phyloP scores from a whole-genome alignment of 1,284 basidiomycete species.

The Golubevia pallescens region DNA sequence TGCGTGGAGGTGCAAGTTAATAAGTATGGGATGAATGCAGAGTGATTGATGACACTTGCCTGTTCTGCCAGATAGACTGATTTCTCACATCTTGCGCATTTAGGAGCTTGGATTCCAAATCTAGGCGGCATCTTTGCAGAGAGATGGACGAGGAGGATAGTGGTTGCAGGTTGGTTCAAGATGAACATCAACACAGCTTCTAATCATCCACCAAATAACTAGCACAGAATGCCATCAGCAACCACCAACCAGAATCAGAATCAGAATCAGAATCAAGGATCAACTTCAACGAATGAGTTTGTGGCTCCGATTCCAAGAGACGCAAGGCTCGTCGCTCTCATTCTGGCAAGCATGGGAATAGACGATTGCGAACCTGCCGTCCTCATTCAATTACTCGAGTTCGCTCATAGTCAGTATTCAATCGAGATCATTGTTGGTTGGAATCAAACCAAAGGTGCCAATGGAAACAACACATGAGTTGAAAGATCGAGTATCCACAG shows the following conservation, averaged over 20 bases:
- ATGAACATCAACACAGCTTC: too few species aligned
- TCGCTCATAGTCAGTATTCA: constrained; percentile 41
- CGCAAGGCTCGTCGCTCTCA: constrained; percentile 55
- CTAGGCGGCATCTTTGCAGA: constrained; percentile 14
- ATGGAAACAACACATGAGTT: too few species aligned
- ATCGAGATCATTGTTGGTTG: too few species aligned
- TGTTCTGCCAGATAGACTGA: constrained; percentile 60
- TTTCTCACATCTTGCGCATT: constrained; percentile 55
- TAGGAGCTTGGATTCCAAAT: constrained; percentile 49
- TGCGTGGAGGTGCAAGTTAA: not conserved
- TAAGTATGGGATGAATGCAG: not conserved
- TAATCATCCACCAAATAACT: not conserved
- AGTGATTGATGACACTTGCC: constrained; percentile 1
- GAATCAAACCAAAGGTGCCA: too few species aligned
- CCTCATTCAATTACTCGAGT: constrained; percentile 56
- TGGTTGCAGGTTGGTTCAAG: not conserved
- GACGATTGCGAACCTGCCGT: constrained; percentile 53
- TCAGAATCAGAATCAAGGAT: not conserved
- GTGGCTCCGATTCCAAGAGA: constrained; percentile 46
- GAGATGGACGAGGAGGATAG: not conserved
- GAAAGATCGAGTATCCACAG: too few species aligned
- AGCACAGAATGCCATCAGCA: not conserved
- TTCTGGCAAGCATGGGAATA: constrained; percentile 57
- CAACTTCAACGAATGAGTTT: not conserved
- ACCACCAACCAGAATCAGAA: too few species aligned